A percentile compares a stretch with the other conserved stretches of the same genome.
phyloP scores from a whole-genome alignment of 2,329 filamentous ascomycete species.

The Dothideomycetes sp. region DNA sequence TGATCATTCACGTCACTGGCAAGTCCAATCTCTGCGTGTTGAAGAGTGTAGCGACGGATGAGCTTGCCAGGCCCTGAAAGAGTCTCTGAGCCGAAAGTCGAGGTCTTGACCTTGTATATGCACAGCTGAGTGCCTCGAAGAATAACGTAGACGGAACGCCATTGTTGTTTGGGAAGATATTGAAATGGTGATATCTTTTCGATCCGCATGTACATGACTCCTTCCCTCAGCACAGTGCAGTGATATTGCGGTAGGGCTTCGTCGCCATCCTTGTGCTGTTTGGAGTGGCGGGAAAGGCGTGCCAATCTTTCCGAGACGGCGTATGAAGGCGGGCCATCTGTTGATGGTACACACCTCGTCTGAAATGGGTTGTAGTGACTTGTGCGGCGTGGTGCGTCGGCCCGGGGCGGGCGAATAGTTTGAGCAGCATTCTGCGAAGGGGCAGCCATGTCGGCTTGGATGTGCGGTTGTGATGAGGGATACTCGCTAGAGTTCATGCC shows the following conservation, averaged over 20 bases:
- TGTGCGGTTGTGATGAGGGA: slow-evolving; percentile 1
- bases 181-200: slow-evolving; percentile 23
- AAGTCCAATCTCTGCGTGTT: slow-evolving; percentile 65
- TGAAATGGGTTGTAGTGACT: slow-evolving; percentile 25
- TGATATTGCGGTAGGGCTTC: slow-evolving; percentile 22
- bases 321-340: slow-evolving; percentile 22
- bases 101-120: slow-evolving; percentile 51
- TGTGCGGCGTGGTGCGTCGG: background rate
- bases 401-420: background rate
- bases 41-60: slow-evolving; percentile 57
- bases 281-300: slow-evolving; percentile 8
- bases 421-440: background rate
- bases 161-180: slow-evolving; percentile 18
- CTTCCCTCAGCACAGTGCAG: slow-evolving; percentile 21
- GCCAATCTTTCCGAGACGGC: slow-evolving; percentile 13
- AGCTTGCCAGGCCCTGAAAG: slow-evolving; percentile 41
- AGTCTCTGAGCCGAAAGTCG: slow-evolving; percentile 29
- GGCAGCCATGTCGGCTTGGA: background rate
- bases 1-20: slow-evolving; percentile 61
- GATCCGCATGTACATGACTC: slow-evolving; percentile 20
- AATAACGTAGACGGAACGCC: slow-evolving; percentile 43
- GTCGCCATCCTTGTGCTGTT: slow-evolving; percentile 10
- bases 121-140: slow-evolving; percentile 59
- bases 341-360: slow-evolving; percentile 17
- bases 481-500: slow-evolving; percentile 6